Percentiles rank a stretch among this genome's conserved stretches.
phyloP scores from a whole-genome alignment of 129 eudicot species.

The sunflower (Helianthus annuus) region HanXRQr2.0-SUNRISE NC_035446.2:84300575-84301074 shows the following conservation, averaged over 20 bases:
- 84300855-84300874: conserved; percentile 12
- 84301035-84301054: conserved; percentile 46
- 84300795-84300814: conserved; percentile 51
- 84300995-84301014: conserved; percentile 61
- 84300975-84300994: conserved; percentile 49
- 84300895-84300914: conserved; percentile 24
- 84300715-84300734: conserved; percentile 52
- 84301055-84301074: conserved; percentile 55
- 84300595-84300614: conserved; percentile 65
- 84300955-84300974: conserved; percentile 33
- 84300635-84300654: conserved; percentile 52
- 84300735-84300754: conserved; percentile 54
- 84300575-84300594: conserved; percentile 72
- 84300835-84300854: conserved; percentile 28
- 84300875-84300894: conserved; percentile 29
- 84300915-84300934: conserved; percentile 32
- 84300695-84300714: conserved; percentile 55
- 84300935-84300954: conserved; percentile 41
- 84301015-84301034: conserved; percentile 35
- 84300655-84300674: conserved; percentile 25
- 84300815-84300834: conserved; percentile 41
- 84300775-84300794: conserved; percentile 50
- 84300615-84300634: conserved; percentile 64
- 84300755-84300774: conserved; percentile 51
- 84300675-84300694: conserved; percentile 45